Conservation (phyloP, 495 filamentous ascomycete genomes). For the Tuber melanosporum region DNA sequence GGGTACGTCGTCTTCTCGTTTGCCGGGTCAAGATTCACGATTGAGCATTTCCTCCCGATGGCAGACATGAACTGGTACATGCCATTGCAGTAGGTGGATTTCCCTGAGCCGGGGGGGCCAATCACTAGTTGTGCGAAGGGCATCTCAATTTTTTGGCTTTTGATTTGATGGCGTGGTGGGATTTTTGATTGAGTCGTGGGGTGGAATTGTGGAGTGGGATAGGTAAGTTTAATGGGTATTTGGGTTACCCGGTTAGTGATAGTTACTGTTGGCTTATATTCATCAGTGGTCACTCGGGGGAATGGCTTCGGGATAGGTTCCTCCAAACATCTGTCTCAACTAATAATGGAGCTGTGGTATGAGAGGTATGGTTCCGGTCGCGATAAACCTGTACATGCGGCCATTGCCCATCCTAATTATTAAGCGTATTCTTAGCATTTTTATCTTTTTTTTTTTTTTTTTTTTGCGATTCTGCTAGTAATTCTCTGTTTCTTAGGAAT, state of each 20-base stretch:
- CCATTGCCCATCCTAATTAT: too few species aligned
- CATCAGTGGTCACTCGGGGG: not conserved
- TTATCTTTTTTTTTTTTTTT: too few species aligned
- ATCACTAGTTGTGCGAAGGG: slow-evolving; percentile 62
- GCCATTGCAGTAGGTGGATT: slow-evolving; percentile 96
- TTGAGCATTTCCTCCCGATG: slow-evolving; percentile 86
- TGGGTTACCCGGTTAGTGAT: not conserved
- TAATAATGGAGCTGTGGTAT: too few species aligned
- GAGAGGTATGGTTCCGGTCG: too few species aligned
- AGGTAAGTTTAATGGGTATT: not conserved
- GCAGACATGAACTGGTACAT: slow-evolving; percentile 97
- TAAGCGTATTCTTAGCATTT: too few species aligned
- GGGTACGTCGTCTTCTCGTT: slow-evolving; percentile 78
- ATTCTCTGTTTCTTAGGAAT: too few species aligned
- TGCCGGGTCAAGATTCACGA: slow-evolving; percentile 94
- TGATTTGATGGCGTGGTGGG: not conserved
- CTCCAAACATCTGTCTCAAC: too few species aligned
- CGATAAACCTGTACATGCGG: too few species aligned
- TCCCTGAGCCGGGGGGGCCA: slow-evolving; percentile 86
- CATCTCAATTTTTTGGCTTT: not conserved
- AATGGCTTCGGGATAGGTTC: not conserved
- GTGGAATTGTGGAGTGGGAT: not conserved
- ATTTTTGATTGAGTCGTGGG: not conserved
- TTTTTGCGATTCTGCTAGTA: too few species aligned
- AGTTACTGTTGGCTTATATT: not conserved